Percentiles rank a stretch among this genome's conserved stretches.
Conservation (phyloP, 148 eudicot genomes). For the Arbutus unedo region DNA sequence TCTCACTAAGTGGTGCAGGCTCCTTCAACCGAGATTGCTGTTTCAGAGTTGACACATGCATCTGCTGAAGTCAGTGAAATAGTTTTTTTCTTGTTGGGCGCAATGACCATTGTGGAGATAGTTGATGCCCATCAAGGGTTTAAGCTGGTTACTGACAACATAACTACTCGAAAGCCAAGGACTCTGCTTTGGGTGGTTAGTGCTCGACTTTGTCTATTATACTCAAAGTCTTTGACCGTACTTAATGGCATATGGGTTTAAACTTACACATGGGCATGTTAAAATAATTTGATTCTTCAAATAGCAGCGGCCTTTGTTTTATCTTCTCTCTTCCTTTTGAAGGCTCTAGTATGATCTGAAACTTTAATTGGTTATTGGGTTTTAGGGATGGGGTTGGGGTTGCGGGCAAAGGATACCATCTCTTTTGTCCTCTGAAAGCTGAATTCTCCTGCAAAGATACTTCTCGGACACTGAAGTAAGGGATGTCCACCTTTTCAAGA, state of each 20-base stretch:
- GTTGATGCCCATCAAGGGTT: conserved; percentile 99
- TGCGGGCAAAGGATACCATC: neutral
- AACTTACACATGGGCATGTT: neutral
- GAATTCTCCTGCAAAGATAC: neutral
- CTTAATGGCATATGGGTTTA: neutral
- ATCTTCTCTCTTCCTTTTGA: neutral
- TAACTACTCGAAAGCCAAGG: conserved; percentile 90
- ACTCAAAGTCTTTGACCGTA: neutral
- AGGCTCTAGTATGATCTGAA: neutral
- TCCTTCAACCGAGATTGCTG: conserved; percentile 85
- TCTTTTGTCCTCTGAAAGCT: neutral
- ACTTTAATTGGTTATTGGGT: neutral
- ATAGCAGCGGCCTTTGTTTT: neutral
- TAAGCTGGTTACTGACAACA: conserved; percentile 87
- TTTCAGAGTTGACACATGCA: conserved; percentile 83
- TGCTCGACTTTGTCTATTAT: conserved; percentile 12
- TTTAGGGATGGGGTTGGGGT: neutral
- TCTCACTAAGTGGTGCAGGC: conserved; percentile 51
- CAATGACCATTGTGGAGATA: conserved; percentile 98
- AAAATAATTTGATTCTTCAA: neutral
- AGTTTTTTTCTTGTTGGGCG: conserved; percentile 96
- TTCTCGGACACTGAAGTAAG: neutral
- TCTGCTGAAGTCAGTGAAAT: conserved; percentile 97
- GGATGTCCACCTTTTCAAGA: neutral
- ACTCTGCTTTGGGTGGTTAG: conserved; percentile 98